Base-by-base conservation (phyloP, 129 eudicot species). In the Artemisia argyi region DNA sequence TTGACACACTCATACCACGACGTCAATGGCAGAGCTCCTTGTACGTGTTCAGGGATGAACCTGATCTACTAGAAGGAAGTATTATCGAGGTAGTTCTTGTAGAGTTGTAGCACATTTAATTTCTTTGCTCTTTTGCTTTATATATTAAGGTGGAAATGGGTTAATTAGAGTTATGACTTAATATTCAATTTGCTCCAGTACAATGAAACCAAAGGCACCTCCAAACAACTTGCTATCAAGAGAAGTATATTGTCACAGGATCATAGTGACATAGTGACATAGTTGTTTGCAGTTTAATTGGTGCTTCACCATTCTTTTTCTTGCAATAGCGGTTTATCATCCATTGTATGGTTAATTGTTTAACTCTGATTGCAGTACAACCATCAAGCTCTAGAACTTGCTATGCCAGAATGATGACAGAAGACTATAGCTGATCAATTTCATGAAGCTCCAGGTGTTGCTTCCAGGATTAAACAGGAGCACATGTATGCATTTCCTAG, bases 11-110 rank as follows among this genome's bases (percentile, higher is more conserved):
- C 19, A 24, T 60, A 35, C 68, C 52, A 66, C 62, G 52, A 75
- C 79, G 55, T 86, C 96, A 66, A 76, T 86, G 86, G 86, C 85
- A 58, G 93, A 83, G 73, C 77, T 85, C 81, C 85, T 84, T 14
- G 79, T 81, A n/a, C 59, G 76, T 78, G 77, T 82, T 62, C 84
- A 75, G 57, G 86, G 28, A 73, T 64, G 83, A 78, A 54, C 71
- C 69, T 72, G 79, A 22, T 66, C 58, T 46, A 2, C 85, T 17
- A n/a, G 74, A 59, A 73, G 83, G 76, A 71, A 75, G 68, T 39
- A 32, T 64, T 4, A 44, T 78, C 47, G 59, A 26, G 88, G 91
- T 83, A 61, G 71, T 48, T 53, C 8, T 24, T 80, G 28, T 26
- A 26, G 28, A 26, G 28, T 3, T 26, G 73, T 55, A 63, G 17